These are phyloP conservation scores for Cordyceps farinosa DNA, from an alignment of 2,329 filamentous ascomycete genomes.

Conservation along the genomic window DNA sequence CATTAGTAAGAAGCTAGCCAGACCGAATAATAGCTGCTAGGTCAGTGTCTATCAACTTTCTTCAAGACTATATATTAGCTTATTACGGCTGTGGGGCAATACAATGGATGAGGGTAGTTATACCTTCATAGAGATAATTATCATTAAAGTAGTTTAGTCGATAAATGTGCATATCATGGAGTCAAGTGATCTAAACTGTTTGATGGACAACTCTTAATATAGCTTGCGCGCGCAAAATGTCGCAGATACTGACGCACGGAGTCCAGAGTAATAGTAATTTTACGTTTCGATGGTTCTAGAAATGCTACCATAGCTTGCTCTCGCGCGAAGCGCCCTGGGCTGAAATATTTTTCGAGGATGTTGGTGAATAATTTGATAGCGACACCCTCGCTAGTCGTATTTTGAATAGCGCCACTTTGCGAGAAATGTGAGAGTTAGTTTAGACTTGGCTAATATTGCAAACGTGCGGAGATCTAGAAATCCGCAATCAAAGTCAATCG, in stretches of 20 bases:
- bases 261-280: slow-evolving; percentile 30
- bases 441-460: neutral
- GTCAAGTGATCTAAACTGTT: slow-evolving; percentile 77
- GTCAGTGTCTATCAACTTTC: slow-evolving; percentile 70
- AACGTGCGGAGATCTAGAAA: neutral
- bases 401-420: slow-evolving; percentile 83
- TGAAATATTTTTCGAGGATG: slow-evolving; percentile 99
- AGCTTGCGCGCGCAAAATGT: neutral
- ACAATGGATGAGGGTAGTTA: slow-evolving; percentile 35
- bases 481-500: slow-evolving; percentile 15
- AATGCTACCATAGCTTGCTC: slow-evolving; percentile 97
- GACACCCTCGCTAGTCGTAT: slow-evolving; percentile 83
- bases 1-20: slow-evolving; percentile 92
- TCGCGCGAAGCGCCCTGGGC: slow-evolving; percentile 96
- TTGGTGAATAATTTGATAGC: slow-evolving; percentile 99
- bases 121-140: slow-evolving; percentile 96
- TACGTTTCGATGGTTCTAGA: slow-evolving; percentile 83
- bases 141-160: slow-evolving; percentile 97
- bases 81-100: slow-evolving; percentile 46
- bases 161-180: slow-evolving; percentile 99
- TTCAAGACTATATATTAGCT: neutral
- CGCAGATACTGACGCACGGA: neutral
- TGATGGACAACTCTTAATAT: slow-evolving; percentile 33
- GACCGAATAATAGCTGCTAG: slow-evolving; percentile 96
- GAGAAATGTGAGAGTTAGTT: neutral